These are phyloP conservation scores for Glutinoglossum americanum DNA, from an alignment of 495 filamentous ascomycete species.

Conservation along the genomic window DNA sequence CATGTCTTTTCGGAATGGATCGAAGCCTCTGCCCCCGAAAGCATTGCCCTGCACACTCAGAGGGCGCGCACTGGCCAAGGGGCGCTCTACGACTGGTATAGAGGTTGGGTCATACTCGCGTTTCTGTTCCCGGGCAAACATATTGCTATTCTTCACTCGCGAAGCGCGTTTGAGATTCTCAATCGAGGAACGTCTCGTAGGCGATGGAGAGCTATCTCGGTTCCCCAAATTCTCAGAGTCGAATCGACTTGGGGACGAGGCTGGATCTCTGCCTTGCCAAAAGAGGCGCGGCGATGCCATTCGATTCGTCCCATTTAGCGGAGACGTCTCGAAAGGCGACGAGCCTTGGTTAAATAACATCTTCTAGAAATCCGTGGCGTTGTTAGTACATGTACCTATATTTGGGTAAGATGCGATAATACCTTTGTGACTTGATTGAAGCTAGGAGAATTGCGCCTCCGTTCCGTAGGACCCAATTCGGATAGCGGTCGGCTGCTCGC, in stretches of 20 bases:
- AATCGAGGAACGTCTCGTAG: slow-evolving; percentile 62
- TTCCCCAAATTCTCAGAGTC: slow-evolving; percentile 45
- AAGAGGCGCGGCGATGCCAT: slow-evolving; percentile 58
- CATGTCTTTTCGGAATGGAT: slow-evolving; percentile 23
- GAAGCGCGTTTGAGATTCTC: slow-evolving; percentile 85
- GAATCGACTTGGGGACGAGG: slow-evolving; percentile 33
- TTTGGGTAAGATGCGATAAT: slow-evolving; percentile 9
- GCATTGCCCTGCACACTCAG: slow-evolving; percentile 42
- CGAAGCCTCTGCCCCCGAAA: slow-evolving; percentile 25
- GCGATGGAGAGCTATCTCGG: slow-evolving; percentile 37
- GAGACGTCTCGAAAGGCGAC: slow-evolving; percentile 57
- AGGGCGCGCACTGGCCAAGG: slow-evolving; percentile 40
- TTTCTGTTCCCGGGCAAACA: slow-evolving; percentile 73
- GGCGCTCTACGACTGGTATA: slow-evolving; percentile 51
- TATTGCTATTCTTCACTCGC: slow-evolving; percentile 89
- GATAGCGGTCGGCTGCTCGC: slow-evolving; percentile 28
- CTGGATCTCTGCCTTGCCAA: slow-evolving; percentile 59
- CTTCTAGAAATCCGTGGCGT: background rate
- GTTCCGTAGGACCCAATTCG: slow-evolving; percentile 33
- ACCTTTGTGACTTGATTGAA: slow-evolving; percentile 52
- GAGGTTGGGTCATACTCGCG: slow-evolving; percentile 78
- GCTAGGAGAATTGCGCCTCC: slow-evolving; percentile 50
- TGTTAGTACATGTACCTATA: background rate
- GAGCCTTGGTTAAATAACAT: slow-evolving; percentile 38
- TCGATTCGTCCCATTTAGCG: slow-evolving; percentile 28